These are phyloP conservation scores for Handroanthus guayacan DNA, from an alignment of 257 asterid species.

Conservation along the genomic window DNA sequence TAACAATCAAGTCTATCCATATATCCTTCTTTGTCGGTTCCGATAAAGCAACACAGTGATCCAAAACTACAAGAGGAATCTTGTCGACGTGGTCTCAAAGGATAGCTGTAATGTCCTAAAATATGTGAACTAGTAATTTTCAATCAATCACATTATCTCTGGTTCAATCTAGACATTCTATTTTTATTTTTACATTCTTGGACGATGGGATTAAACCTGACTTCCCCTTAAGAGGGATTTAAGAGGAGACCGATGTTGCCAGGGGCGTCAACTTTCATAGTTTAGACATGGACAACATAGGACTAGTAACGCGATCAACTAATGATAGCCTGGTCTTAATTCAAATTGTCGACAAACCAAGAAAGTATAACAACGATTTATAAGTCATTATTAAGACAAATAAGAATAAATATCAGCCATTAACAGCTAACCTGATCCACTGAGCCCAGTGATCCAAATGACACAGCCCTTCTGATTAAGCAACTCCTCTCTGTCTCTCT, in stretches of 20 bases:
- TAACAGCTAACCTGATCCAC: conserved; percentile 71
- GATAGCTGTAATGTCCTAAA: neutral
- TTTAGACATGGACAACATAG: neutral
- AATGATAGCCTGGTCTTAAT: neutral
- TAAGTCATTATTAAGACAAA: neutral
- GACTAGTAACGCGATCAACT: neutral
- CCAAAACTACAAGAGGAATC: neutral
- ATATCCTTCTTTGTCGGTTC: neutral
- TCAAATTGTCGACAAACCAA: conserved; percentile 2
- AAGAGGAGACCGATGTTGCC: no score
- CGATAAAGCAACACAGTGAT: no score
- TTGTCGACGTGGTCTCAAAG: neutral
- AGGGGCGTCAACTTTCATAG: no score
- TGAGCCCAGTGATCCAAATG: conserved; percentile 82
- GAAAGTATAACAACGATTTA: neutral
- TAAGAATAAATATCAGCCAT: neutral
- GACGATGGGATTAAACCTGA: no score
- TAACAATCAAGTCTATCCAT: neutral
- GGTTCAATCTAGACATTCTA: no score
- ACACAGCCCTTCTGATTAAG: conserved; percentile 84
- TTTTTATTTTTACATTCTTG: no score
- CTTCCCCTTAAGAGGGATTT: no score
- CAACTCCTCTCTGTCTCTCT: conserved; percentile 63
- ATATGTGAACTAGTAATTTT: neutral
- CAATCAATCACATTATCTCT: no score